Conservation (phyloP, 371 early-diverging fungal species). For the Actinomortierella ambigua region DNA sequence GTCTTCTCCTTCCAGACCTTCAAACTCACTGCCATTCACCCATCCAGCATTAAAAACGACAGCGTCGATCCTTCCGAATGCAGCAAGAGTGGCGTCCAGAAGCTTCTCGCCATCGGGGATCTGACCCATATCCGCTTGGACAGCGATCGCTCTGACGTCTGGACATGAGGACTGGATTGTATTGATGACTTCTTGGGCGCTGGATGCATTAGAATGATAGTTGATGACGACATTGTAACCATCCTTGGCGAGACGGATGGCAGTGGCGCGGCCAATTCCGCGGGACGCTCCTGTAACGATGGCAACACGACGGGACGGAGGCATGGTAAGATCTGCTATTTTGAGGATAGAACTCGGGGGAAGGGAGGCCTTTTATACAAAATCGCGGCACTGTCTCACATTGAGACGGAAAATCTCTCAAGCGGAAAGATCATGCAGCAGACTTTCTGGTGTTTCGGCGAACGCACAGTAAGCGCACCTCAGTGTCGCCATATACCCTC, state of each 20-base stretch:
- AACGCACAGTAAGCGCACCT: too few species aligned
- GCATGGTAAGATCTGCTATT: too few species aligned
- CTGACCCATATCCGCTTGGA: slow-evolving; percentile 35
- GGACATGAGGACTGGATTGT: slow-evolving; percentile 10
- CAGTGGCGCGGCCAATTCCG: slow-evolving; percentile 56
- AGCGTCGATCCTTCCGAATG: slow-evolving; percentile 32
- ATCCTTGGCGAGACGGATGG: slow-evolving; percentile 48
- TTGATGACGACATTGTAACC: slow-evolving; percentile 50
- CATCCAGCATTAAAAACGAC: slow-evolving; percentile 43
- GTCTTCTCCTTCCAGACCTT: slow-evolving; percentile 23
- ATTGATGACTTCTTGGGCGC: slow-evolving; percentile 30
- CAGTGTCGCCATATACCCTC: too few species aligned
- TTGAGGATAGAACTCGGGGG: too few species aligned
- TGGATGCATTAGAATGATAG: slow-evolving; percentile 11
- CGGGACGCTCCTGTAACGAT: slow-evolving; percentile 19
- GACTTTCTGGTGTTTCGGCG: too few species aligned
- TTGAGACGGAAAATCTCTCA: too few species aligned
- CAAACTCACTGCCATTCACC: slow-evolving; percentile 16
- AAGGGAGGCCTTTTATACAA: too few species aligned
- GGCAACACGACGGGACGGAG: slow-evolving; percentile 16
- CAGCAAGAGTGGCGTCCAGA: slow-evolving; percentile 17
- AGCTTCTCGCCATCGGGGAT: slow-evolving; percentile 15
- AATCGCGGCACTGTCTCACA: too few species aligned
- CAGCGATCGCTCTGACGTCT: slow-evolving; percentile 23
- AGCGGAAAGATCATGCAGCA: too few species aligned